These are phyloP conservation scores for Leccinum uliginosum DNA, from an alignment of 768 basidiomycete genomes.

Conservation along the genomic window DNA sequence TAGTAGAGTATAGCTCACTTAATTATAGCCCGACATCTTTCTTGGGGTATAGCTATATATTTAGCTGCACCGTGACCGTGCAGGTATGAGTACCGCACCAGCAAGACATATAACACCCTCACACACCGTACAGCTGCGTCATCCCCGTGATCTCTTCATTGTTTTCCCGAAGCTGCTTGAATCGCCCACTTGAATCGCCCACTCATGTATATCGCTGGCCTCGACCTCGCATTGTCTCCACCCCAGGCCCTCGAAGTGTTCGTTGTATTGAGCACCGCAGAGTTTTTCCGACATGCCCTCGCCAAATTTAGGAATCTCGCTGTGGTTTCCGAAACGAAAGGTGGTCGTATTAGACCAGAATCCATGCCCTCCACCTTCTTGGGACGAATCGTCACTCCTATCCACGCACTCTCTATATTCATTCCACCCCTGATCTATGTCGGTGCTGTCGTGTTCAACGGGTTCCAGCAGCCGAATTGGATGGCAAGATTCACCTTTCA, in stretches of 20 bases:
- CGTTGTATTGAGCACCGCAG: conserved; percentile 11
- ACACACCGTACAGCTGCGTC: too few relatives aligned
- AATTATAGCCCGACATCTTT: too few relatives aligned
- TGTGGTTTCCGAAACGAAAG: conserved; percentile 4
- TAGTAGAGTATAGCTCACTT: too few relatives aligned
- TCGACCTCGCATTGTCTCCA: conserved; percentile 3
- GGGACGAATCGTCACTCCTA: conserved; percentile 22
- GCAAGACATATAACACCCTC: too few relatives aligned
- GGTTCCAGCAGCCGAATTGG: conserved; percentile 30
- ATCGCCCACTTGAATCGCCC: too few relatives aligned
- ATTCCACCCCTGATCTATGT: conserved; percentile 24
- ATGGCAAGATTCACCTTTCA: conserved; percentile 20
- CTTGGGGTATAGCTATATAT: too few relatives aligned
- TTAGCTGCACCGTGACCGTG: too few relatives aligned
- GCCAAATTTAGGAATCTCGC: background rate
- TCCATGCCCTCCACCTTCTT: conserved; percentile 12
- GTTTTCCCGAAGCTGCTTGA: too few relatives aligned
- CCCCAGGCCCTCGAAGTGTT: conserved; percentile 12
- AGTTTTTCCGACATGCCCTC: conserved; percentile 1
- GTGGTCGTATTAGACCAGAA: conserved; percentile 16
- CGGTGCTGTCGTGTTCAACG: conserved; percentile 19
- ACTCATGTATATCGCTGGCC: conserved; percentile 16
- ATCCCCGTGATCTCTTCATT: too few relatives aligned
- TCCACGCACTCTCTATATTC: conserved; percentile 18
- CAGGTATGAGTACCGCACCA: too few relatives aligned